A percentile compares a stretch with the other conserved stretches of the same genome.
phyloP scores from a whole-genome alignment of 805 yeast species.

The Lachancea meyersii region DNA sequence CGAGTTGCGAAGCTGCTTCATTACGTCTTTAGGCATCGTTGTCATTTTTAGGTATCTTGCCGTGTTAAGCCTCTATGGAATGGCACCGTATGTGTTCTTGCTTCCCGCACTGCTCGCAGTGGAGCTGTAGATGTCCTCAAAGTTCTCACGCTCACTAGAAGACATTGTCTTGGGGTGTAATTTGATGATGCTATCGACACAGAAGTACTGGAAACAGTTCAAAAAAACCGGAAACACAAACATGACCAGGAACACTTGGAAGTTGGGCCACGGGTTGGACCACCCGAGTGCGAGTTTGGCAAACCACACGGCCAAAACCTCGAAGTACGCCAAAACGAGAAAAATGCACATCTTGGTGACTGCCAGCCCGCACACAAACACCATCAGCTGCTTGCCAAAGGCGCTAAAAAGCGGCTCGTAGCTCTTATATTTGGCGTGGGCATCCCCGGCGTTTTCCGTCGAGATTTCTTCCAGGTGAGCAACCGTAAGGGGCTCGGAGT shows the following conservation, averaged over 20 bases:
- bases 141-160: slow-evolving; percentile 23
- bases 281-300: slow-evolving; percentile 75
- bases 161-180: slow-evolving; percentile 33
- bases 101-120: not conserved
- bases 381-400: slow-evolving; percentile 61
- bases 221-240: slow-evolving; percentile 69
- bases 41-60: not conserved
- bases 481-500: slow-evolving; percentile 6
- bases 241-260: slow-evolving; percentile 84
- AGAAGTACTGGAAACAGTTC: slow-evolving; percentile 67
- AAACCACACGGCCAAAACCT: slow-evolving; percentile 63
- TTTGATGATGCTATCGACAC: slow-evolving; percentile 70
- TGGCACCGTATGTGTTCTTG: slow-evolving; percentile 3
- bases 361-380: slow-evolving; percentile 59
- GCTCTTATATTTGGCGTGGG: not conserved
- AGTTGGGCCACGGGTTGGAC: slow-evolving; percentile 72
- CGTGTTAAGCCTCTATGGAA: not conserved
- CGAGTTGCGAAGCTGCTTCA: too few species aligned
- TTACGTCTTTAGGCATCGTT: too few species aligned
- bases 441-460: slow-evolving; percentile 27
- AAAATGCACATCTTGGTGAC: slow-evolving; percentile 58
- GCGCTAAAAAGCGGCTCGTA: slow-evolving; percentile 47
- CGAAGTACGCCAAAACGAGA: slow-evolving; percentile 55
- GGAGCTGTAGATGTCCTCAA: slow-evolving; percentile 21
- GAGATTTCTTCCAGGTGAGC: not conserved